phyloP scores from a whole-genome alignment of 495 filamentous ascomycete species.

The Tuber melanosporum region DNA sequence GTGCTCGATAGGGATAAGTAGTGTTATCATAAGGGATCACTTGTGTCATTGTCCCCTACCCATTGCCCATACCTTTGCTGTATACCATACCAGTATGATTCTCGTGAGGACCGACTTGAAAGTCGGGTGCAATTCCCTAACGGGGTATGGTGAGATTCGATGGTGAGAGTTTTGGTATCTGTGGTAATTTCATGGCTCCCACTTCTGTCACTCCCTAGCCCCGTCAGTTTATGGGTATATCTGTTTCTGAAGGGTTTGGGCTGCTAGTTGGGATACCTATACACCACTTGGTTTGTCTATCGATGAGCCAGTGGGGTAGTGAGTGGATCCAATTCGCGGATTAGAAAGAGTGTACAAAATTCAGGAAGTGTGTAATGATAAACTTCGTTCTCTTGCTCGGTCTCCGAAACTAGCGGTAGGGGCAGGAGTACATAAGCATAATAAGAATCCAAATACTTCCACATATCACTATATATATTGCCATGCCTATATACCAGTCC shows the following conservation, averaged over 20 bases:
- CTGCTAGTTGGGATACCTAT: no score
- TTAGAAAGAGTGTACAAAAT: not conserved
- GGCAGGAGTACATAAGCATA: not conserved
- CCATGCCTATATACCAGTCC: not conserved
- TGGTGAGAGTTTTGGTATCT: not conserved
- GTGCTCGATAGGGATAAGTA: not conserved
- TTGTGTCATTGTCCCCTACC: not conserved
- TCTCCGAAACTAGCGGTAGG: not conserved
- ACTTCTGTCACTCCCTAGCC: no score
- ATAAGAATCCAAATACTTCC: not conserved
- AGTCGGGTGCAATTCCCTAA: not conserved
- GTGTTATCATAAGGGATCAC: not conserved
- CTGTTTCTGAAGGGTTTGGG: no score
- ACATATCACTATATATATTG: not conserved
- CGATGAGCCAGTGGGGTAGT: not conserved
- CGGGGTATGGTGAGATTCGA: no score
- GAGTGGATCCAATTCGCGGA: not conserved
- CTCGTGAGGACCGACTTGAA: not conserved
- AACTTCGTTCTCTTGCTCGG: not conserved
- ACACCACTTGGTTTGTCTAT: not conserved
- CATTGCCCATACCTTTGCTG: not conserved
- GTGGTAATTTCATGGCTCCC: not conserved
- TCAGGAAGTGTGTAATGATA: not conserved
- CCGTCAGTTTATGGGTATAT: no score
- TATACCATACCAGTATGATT: not conserved